Conservation (phyloP, 2,329 filamentous ascomycete genomes). For the Alternaria sp. region DNA sequence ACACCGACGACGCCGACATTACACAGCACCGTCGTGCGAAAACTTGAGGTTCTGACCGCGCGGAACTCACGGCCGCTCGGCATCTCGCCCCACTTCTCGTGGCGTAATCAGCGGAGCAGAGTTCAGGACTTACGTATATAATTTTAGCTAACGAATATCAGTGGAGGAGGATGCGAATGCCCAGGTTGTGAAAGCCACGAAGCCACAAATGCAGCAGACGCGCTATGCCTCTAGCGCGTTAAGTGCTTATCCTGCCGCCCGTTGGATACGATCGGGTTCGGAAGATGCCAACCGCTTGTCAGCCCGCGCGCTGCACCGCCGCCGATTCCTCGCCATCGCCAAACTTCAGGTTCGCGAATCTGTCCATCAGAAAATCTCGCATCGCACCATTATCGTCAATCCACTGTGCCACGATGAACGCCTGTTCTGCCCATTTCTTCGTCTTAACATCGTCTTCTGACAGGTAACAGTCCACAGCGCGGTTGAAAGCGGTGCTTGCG, state of each 20-base stretch:
- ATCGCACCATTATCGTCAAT: constrained; percentile 57
- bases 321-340: not conserved
- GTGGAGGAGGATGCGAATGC: not conserved
- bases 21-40: not conserved
- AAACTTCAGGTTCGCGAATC: constrained; percentile 48
- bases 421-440: constrained; percentile 67
- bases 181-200: constrained; percentile 2
- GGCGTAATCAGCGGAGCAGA: constrained; percentile 10
- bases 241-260: not conserved
- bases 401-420: constrained; percentile 66
- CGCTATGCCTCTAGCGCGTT: not conserved
- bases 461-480: constrained; percentile 65
- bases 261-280: not conserved
- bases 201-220: constrained; percentile 4
- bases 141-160: not conserved
- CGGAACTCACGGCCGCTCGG: constrained; percentile 5
- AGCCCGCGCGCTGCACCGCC: not conserved
- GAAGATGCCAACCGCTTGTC: not conserved
- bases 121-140: constrained; percentile 6
- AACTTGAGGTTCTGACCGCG: not conserved
- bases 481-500: constrained; percentile 66
- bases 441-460: constrained; percentile 61
- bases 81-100: constrained; percentile 12
- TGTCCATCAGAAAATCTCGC: constrained; percentile 45
- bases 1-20: not conserved